Evolutionary conservation across 441 rosid species (phyloP).

Genomic region (Gossypium aridum): DNA sequence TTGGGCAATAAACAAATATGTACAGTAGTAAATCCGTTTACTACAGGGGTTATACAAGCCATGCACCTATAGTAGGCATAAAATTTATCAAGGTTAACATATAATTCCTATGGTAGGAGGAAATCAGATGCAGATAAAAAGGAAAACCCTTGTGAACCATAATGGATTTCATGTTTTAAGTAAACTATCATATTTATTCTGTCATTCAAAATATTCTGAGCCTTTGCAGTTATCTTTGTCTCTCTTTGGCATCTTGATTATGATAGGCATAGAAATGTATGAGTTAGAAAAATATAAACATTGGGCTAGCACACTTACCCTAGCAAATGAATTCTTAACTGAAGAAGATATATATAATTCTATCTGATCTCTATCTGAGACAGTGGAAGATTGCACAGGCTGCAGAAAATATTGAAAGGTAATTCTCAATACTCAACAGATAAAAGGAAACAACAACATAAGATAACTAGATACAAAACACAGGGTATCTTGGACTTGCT

Average conservation of each 20-base stretch:
- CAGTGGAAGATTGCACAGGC: constrained; percentile 57
- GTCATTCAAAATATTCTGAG: neutral
- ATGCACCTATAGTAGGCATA: neutral
- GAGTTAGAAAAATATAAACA: neutral
- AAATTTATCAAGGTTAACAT: neutral
- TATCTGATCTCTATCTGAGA: constrained; percentile 75
- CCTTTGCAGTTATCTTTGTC: neutral
- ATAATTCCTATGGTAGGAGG: neutral
- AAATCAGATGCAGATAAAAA: neutral
- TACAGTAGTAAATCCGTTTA: neutral
- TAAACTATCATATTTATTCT: neutral
- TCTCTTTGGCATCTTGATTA: neutral
- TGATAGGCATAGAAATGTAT: neutral
- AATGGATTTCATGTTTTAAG: neutral
- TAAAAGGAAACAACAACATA: constrained; percentile 7
- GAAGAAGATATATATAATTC: constrained; percentile 82
- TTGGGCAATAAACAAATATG: neutral
- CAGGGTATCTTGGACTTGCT: neutral
- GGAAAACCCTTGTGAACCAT: neutral
- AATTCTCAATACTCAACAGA: neutral
- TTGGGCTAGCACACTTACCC: constrained; percentile 45
- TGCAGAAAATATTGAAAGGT: constrained; percentile 31
- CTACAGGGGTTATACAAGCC: neutral
- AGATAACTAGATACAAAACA: neutral
- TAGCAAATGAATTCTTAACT: constrained; percentile 68